Evolutionary conservation across 768 basidiomycete species (phyloP).

Genomic region (Baorangia bicolor): DNA sequence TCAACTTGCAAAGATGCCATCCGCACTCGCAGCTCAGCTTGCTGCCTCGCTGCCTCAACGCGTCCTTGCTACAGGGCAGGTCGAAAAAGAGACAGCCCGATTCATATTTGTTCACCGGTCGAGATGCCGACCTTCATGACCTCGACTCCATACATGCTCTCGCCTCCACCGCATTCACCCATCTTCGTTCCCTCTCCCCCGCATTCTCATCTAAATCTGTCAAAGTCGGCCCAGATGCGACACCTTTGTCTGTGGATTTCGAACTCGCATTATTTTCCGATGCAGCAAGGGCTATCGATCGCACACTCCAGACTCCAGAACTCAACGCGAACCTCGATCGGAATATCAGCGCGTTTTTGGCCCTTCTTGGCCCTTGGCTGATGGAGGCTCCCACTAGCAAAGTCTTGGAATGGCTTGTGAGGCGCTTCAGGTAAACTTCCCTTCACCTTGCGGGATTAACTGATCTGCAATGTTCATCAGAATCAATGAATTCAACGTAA

Average conservation of each 20-base stretch:
- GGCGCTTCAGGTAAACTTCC: slow-evolving; percentile 75
- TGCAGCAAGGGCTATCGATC: slow-evolving; percentile 67
- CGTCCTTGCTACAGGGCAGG: slow-evolving; percentile 64
- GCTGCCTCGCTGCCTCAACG: slow-evolving; percentile 79
- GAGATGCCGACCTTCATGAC: slow-evolving; percentile 83
- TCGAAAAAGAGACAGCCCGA: slow-evolving; percentile 58
- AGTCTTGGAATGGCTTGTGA: slow-evolving; percentile 91
- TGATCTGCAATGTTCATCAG: slow-evolving; percentile 38
- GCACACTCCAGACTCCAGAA: slow-evolving; percentile 69
- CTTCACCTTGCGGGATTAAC: neutral
- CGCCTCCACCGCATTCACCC: slow-evolving; percentile 73
- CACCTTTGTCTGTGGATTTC: slow-evolving; percentile 38
- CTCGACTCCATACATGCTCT: slow-evolving; percentile 83
- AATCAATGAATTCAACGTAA: slow-evolving; percentile 91
- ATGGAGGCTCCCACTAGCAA: slow-evolving; percentile 79
- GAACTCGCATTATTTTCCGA: slow-evolving; percentile 82
- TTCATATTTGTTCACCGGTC: slow-evolving; percentile 87
- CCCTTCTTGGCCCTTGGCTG: slow-evolving; percentile 75
- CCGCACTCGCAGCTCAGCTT: slow-evolving; percentile 80
- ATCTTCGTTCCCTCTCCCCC: slow-evolving; percentile 63
- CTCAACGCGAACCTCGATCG: slow-evolving; percentile 63
- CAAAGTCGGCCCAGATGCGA: slow-evolving; percentile 14
- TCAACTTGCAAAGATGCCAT: slow-evolving; percentile 38
- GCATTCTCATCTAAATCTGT: slow-evolving; percentile 35
- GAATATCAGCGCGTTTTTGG: slow-evolving; percentile 59